A percentile compares a stretch with the other conserved stretches of the same genome.
Conservation (phyloP, 768 basidiomycete species). For the Clitopilus hobsonii region DNA sequence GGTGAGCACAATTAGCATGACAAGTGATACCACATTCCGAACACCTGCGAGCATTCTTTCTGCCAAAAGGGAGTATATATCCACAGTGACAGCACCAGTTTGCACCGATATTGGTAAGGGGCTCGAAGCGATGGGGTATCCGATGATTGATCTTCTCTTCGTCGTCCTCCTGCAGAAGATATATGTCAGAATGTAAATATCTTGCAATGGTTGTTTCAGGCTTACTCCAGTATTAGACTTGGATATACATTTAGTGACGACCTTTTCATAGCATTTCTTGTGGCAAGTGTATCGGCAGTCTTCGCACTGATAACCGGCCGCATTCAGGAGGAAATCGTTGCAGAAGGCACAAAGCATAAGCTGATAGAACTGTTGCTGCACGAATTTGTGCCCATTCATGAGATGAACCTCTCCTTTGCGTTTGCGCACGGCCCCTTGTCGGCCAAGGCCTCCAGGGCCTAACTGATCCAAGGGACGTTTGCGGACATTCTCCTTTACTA, state of each 20-base stretch:
- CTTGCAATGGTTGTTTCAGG: conserved; percentile 13
- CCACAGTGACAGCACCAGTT: conserved; percentile 99
- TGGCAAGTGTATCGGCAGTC: conserved; percentile 99
- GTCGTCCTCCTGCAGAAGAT: conserved; percentile 71
- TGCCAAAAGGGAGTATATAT: conserved; percentile 93
- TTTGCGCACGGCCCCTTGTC: conserved; percentile 96
- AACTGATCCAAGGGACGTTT: conserved; percentile 81
- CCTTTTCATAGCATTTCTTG: conserved; percentile 98
- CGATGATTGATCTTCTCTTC: conserved; percentile 99
- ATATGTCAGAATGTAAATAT: conserved; percentile 1
- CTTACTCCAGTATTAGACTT: conserved; percentile 92
- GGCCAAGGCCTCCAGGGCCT: conserved; percentile 80
- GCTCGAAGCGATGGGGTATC: conserved; percentile 97
- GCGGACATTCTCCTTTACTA: conserved; percentile 97
- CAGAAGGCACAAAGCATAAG: conserved; percentile 98
- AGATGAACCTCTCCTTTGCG: conserved; percentile 98
- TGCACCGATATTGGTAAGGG: conserved; percentile 93
- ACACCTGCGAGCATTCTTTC: conserved; percentile 95
- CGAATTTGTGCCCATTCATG: conserved; percentile 99
- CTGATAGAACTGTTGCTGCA: conserved; percentile 96
- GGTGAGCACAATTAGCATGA: conserved; percentile 95
- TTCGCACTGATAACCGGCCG: conserved; percentile 97
- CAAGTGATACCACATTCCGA: conserved; percentile 96
- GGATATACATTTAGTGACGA: conserved; percentile 98
- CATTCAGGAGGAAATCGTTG: conserved; percentile 95